Evolutionary conservation across 176 grass and related monocot genomes (phyloP), one percentile per base, ranked within the genome.

Genomic region (Lolium rigidum): DNA sequence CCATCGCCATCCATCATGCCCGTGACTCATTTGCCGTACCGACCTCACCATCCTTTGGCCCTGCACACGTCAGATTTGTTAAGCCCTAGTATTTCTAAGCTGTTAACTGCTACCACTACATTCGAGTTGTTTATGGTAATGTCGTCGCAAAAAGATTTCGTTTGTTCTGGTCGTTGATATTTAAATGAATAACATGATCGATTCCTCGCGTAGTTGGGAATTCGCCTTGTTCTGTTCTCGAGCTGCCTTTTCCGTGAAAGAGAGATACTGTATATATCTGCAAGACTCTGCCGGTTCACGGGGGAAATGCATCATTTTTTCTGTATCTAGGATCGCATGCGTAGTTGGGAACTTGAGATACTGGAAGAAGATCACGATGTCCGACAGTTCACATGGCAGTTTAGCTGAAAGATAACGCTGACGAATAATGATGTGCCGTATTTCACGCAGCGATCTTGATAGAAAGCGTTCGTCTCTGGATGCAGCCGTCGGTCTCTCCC

Each of bases 31-130:
- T 41, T 12, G 5, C 31, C 73, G 4, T 67, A 67, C 26, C 71
- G 4, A n/a, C 7, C 75, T 31, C 50, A 60, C 22, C 54, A 38
- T 62, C 43, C 24, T 35, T 31, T 35, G 18, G 63, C 15, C 55
- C 12, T 41, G 47, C 41, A 37, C 41, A 65, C 25, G 37, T 58
- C 74, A 70, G 41, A 57, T 26, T 28, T 13, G 18, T 41, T 12
- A 7, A 38, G 16, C 10, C 1, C 5, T 77, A 13, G 16, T 11
- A 41, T 10, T n/a, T 2, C 6, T 43, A 43, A 13, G 38, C 6
- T 25, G 22, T 24, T 50, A 80, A 82, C 64, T 70, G 18, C 80
- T 22, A 3, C 48, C 80, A 82, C 64, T 35, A 63, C 54, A 9
- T 0, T 49, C 16, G 26, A 28, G 26, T 28, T 28, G 26, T 28